Conservation (phyloP, 371 early-diverging fungal genomes). For the Lichtheimia corymbifera region DNA sequence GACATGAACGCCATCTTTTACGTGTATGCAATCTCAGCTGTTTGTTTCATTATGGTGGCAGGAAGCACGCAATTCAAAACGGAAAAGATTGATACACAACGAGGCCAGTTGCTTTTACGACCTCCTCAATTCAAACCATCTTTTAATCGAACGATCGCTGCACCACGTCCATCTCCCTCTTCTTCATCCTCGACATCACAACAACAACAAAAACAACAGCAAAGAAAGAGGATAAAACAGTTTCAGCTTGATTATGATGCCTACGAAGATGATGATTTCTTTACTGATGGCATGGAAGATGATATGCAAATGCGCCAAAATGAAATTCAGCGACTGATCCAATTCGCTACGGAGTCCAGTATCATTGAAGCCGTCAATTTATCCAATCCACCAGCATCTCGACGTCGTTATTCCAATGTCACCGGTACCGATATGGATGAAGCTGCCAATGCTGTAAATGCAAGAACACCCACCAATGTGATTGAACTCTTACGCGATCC, state of each 20-base stretch:
- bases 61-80: conserved; percentile 52
- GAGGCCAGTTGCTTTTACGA: background rate
- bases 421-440: conserved; percentile 10
- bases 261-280: conserved; percentile 26
- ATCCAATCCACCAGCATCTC: conserved; percentile 44
- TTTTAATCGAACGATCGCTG: background rate
- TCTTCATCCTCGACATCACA: background rate
- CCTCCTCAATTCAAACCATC: background rate
- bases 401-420: conserved; percentile 22
- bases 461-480: conserved; percentile 34
- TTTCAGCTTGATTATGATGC: conserved; percentile 32
- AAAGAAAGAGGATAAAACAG: conserved; percentile 25
- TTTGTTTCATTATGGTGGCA: conserved; percentile 43
- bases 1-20: conserved; percentile 57
- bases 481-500: conserved; percentile 41
- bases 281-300: conserved; percentile 6
- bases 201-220: background rate
- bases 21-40: conserved; percentile 43
- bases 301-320: conserved; percentile 28
- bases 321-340: conserved; percentile 50
- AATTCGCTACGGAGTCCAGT: conserved; percentile 56
- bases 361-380: conserved; percentile 57
- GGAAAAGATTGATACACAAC: conserved; percentile 25
- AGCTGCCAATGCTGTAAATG: background rate
- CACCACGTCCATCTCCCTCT: background rate